Base-by-base conservation (phyloP, 768 basidiomycete species). In the Auricularia auricula-judae region DNA sequence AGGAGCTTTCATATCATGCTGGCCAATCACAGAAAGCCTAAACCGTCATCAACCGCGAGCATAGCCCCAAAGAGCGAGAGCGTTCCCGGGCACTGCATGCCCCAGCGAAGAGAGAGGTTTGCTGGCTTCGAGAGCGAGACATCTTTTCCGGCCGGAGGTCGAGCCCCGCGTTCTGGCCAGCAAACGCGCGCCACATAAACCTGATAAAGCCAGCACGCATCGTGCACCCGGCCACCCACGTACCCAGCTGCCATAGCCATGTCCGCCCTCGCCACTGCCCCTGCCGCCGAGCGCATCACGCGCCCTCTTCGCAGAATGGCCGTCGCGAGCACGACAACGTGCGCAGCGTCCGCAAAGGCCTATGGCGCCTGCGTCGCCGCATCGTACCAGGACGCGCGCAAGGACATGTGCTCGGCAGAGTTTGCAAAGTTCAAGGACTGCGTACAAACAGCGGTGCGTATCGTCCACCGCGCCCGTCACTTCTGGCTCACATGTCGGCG, bases 281-380 rank as follows among this genome's bases (percentile, higher is more conserved):
- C 44, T 1, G 54, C 63, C 33, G 36, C 63, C 14, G 63, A 51
- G 4, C 47, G 47, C 42, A 53, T 63, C 29, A 72, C 69, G 14
- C 78, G 76, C 10, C 87, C 87, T 33, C 71, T 92, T 51, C 79
- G 82, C 66, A 81, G 84, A 33, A 76, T 92, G 29, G 90, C 89
- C n/a, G 67, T 83, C 21, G 84, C 87, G 68, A 81, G 89, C 2
- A 90, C 88, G 1, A 80, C 81, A 2, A 89, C 88, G 16, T 91
- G 90, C 69, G 77, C 87, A 8, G 66, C 79, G 5, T 83, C 93
- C 71, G 93, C 94, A 34, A 74, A 84, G 3, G 79, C 76, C 4
- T 99, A 99, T 72, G 96, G 93, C 29, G 88, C 88, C 78, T 99
- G 96, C 75, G 86, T 98, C 58, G 78, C 88, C 35, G 82, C 84